phyloP scores from a whole-genome alignment of 176 grass and related monocot species.

The Zoysia japonica region DNA sequence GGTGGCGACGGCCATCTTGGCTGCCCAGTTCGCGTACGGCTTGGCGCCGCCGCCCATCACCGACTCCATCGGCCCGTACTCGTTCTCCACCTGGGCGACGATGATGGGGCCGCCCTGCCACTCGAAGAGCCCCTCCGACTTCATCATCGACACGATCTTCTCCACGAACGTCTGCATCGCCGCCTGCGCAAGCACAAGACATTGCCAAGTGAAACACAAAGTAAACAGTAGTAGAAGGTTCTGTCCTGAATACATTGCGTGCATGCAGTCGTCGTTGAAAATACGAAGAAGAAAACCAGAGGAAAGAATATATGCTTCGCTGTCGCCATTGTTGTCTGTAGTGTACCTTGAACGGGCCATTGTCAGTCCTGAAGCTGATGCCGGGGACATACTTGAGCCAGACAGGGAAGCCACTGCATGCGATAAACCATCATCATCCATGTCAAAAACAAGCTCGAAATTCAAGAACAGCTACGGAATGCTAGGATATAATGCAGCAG shows the following conservation, averaged over 20 bases:
- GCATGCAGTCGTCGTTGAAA: not conserved
- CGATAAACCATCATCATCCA: not conserved
- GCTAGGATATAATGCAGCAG: not conserved
- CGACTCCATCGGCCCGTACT: conserved; percentile 90
- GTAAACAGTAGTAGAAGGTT: too few species aligned
- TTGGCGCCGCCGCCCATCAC: conserved; percentile 72
- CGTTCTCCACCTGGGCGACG: conserved; percentile 87
- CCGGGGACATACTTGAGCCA: conserved; percentile 98
- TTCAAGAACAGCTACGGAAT: not conserved
- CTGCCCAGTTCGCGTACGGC: conserved; percentile 75
- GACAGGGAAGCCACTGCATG: conserved; percentile 79
- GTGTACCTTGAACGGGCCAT: conserved; percentile 84
- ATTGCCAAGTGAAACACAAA: not conserved
- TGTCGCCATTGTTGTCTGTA: not conserved
- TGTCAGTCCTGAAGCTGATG: conserved; percentile 90
- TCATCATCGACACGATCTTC: conserved; percentile 97
- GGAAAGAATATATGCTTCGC: not conserved
- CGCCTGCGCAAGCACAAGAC: conserved; percentile 39
- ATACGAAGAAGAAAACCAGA: not conserved
- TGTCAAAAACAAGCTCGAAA: not conserved
- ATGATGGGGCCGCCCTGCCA: conserved; percentile 94
- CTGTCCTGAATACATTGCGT: not conserved
- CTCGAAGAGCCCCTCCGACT: conserved; percentile 76
- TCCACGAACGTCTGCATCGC: conserved; percentile 85
- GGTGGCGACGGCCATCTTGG: conserved; percentile 86